These are phyloP conservation scores for Ulota crispa DNA, from an alignment of 225 moss, liverwort and hornwort species.

Conservation along the genomic window DNA sequence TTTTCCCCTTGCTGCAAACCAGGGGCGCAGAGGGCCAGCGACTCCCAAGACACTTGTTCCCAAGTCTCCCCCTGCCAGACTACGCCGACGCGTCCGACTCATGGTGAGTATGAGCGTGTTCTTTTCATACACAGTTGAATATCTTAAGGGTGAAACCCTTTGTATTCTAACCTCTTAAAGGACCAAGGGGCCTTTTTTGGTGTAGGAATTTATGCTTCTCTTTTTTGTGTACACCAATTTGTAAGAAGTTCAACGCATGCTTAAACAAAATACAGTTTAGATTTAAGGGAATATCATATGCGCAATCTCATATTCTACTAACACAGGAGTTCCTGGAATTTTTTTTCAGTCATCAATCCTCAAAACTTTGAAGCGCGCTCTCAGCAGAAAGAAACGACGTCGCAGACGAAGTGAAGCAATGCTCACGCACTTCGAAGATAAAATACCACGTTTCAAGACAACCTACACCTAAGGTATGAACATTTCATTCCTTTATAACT, in stretches of 20 bases:
- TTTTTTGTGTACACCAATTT: background rate
- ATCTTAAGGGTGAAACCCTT: background rate
- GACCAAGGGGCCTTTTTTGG: background rate
- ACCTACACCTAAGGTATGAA: conserved; percentile 10
- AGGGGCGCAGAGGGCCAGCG: conserved; percentile 10
- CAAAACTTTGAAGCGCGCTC: conserved; percentile 35
- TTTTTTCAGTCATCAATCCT: conserved; percentile 33
- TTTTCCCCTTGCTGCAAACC: conserved; percentile 26
- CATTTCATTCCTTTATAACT: background rate
- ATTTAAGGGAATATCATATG: background rate
- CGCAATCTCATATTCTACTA: background rate
- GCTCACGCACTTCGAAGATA: conserved; percentile 7
- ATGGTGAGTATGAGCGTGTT: conserved; percentile 25
- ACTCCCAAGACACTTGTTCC: conserved; percentile 2
- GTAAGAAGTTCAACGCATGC: background rate
- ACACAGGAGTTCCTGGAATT: background rate
- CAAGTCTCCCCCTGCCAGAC: conserved; percentile 6
- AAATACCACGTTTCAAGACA: conserved; percentile 10
- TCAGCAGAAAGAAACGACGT: conserved; percentile 10
- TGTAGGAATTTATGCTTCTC: background rate
- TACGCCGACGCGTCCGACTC: conserved; percentile 21
- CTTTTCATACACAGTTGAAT: background rate
- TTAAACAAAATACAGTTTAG: background rate
- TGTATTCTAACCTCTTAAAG: background rate
- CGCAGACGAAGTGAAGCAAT: conserved; percentile 17